phyloP scores from a whole-genome alignment of 768 basidiomycete genomes.

The Tricholoma hemisulphureum region DNA sequence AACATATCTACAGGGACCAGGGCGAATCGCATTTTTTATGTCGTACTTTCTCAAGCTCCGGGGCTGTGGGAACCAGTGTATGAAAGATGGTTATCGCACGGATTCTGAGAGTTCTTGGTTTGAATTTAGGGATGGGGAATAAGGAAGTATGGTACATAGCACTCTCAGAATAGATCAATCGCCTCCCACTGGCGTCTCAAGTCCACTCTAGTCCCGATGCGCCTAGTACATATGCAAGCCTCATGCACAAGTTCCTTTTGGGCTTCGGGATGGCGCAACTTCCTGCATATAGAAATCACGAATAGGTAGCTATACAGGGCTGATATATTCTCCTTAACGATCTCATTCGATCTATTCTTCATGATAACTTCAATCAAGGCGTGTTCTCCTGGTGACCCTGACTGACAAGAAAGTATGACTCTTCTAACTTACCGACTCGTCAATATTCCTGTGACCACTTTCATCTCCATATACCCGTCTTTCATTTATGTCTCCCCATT shows the following conservation, averaged over 20 bases:
- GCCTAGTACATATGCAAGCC: not conserved
- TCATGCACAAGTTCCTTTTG: not conserved
- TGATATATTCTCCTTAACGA: not conserved
- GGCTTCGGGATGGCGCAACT: not conserved
- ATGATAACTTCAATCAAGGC: not conserved
- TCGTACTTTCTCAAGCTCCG: not conserved
- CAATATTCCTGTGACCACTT: not conserved
- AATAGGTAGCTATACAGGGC: not conserved
- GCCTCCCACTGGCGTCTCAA: not conserved
- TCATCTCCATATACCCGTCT: not conserved
- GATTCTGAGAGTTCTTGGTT: not conserved
- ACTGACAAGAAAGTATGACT: not conserved
- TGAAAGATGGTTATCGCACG: not conserved
- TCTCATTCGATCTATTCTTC: not conserved
- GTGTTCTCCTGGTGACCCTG: not conserved
- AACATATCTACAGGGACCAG: conserved; percentile 1
- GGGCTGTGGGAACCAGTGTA: not conserved
- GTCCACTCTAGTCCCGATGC: not conserved
- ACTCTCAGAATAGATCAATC: not conserved
- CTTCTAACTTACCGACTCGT: no score
- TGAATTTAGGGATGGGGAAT: not conserved
- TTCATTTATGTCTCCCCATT: not conserved
- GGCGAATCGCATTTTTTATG: not conserved
- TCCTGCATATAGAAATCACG: not conserved
- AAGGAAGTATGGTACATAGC: not conserved